A percentile compares a stretch with the other conserved stretches of the same genome.
Conservation (phyloP, 1,284 basidiomycete species). For the Cryptococcus sp. region DNA sequence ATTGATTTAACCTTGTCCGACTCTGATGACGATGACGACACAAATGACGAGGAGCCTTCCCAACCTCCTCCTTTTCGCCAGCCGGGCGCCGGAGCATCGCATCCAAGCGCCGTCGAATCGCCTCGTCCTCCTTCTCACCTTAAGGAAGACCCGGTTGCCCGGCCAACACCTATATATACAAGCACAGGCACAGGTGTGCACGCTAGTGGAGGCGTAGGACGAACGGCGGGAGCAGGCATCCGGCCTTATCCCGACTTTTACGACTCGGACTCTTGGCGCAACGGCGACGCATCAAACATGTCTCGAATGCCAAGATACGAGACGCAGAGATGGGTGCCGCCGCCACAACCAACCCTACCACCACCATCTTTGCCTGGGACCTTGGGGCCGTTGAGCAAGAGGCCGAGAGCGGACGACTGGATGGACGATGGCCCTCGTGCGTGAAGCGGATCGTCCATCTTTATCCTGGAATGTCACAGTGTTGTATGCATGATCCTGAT, state of each 20-base stretch:
- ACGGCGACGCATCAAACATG: neutral
- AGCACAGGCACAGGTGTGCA: no score
- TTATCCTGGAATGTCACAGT: neutral
- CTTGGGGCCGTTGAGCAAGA: neutral
- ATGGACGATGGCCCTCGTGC: constrained; percentile 1
- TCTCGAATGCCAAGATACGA: neutral
- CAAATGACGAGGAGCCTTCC: constrained; percentile 8
- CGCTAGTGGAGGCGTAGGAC: no score
- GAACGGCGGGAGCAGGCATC: no score
- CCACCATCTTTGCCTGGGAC: constrained; percentile 4
- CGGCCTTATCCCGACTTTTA: no score
- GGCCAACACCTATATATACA: no score
- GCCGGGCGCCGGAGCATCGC: constrained; percentile 36
- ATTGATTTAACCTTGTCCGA: constrained; percentile 36
- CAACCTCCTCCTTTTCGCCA: constrained; percentile 31
- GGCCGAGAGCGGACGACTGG: constrained; percentile 9
- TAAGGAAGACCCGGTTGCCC: neutral
- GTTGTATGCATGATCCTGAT: no score
- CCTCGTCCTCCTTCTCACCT: constrained; percentile 3
- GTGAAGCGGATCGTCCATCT: neutral
- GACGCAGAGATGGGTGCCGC: neutral
- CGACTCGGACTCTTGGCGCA: neutral
- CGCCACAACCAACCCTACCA: neutral
- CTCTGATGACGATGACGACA: constrained; percentile 33
- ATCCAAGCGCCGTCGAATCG: constrained; percentile 31